These are phyloP conservation scores for Aspergillus sclerotialis DNA, from an alignment of 2,329 filamentous ascomycete species.

Conservation along the genomic window DNA sequence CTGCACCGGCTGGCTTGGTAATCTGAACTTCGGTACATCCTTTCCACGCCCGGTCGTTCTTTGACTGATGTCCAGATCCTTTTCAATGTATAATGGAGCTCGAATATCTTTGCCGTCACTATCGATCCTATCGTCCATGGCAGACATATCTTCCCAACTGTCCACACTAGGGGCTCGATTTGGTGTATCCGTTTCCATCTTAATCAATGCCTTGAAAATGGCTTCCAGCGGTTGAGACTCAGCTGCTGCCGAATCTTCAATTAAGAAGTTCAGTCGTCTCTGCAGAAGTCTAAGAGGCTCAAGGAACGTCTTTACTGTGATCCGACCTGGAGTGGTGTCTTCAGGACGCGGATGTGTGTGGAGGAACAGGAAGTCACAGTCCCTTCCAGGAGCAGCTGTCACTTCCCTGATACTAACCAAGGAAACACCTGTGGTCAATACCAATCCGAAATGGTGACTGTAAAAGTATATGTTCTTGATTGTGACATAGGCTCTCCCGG, in stretches of 20 bases:
- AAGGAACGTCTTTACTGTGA: slow-evolving; percentile 88
- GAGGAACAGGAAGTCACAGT: slow-evolving; percentile 88
- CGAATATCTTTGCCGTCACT: slow-evolving; percentile 46
- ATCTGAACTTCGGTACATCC: slow-evolving; percentile 64
- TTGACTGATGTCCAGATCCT: slow-evolving; percentile 47
- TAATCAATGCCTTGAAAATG: slow-evolving; percentile 64
- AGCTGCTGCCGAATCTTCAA: slow-evolving; percentile 70
- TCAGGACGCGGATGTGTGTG: slow-evolving; percentile 63
- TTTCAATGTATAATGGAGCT: slow-evolving; percentile 55
- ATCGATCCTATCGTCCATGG: slow-evolving; percentile 53
- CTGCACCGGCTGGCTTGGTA: slow-evolving; percentile 71
- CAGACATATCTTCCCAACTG: slow-evolving; percentile 81
- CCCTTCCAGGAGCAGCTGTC: slow-evolving; percentile 78
- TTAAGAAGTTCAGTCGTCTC: slow-evolving; percentile 73
- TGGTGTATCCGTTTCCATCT: slow-evolving; percentile 58
- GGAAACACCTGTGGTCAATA: slow-evolving; percentile 71
- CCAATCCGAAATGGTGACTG: slow-evolving; percentile 85
- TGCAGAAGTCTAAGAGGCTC: slow-evolving; percentile 80
- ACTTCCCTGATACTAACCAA: slow-evolving; percentile 78
- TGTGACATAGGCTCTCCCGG: slow-evolving; percentile 82
- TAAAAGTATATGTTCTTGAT: slow-evolving; percentile 89
- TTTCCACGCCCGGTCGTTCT: slow-evolving; percentile 28
- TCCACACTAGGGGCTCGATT: slow-evolving; percentile 67
- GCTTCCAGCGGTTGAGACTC: slow-evolving; percentile 62
- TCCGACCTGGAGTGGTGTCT: slow-evolving; percentile 58